Percentiles rank a stretch among this genome's conserved stretches.
phyloP scores from a whole-genome alignment of 2,329 filamentous ascomycete genomes.

The Aspergillus glaucus region DNA sequence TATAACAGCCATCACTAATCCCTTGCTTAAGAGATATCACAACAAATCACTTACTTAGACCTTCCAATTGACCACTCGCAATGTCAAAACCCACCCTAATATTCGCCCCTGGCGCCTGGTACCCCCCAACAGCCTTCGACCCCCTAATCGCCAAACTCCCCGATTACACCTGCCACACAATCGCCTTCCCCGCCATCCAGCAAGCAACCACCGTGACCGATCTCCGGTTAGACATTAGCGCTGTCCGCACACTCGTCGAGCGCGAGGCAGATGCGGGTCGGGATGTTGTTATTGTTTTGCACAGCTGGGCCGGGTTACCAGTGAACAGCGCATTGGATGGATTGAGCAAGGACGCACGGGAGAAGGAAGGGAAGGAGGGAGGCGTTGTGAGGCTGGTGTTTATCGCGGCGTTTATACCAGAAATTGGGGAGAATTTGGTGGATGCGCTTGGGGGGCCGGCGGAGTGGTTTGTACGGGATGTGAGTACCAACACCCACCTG shows the following conservation, averaged over 20 bases:
- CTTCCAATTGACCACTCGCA: background rate
- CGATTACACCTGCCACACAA: slow-evolving; percentile 15
- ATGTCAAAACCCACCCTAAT: slow-evolving; percentile 24
- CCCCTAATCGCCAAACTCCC: slow-evolving; percentile 18
- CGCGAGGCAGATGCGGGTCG: slow-evolving; percentile 21
- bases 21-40: no score
- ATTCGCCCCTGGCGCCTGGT: slow-evolving; percentile 28
- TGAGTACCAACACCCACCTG: slow-evolving; percentile 9
- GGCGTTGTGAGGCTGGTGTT: slow-evolving; percentile 30
- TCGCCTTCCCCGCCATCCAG: slow-evolving; percentile 25
- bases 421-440: slow-evolving; percentile 25
- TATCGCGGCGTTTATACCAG: slow-evolving; percentile 29
- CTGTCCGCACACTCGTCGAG: slow-evolving; percentile 26
- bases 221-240: slow-evolving; percentile 25
- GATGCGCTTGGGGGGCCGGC: slow-evolving; percentile 21
- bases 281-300: slow-evolving; percentile 26
- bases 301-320: slow-evolving; percentile 33
- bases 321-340: slow-evolving; percentile 30
- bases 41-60: no score
- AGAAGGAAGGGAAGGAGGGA: slow-evolving; percentile 20
- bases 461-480: slow-evolving; percentile 26
- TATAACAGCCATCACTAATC: no score
- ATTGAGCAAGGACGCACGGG: slow-evolving; percentile 23
- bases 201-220: slow-evolving; percentile 15
- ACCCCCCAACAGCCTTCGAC: slow-evolving; percentile 23